A percentile compares a stretch with the other conserved stretches of the same genome.
phyloP scores from a whole-genome alignment of 345 rosid genomes.

The Garcia nutans region DNA sequence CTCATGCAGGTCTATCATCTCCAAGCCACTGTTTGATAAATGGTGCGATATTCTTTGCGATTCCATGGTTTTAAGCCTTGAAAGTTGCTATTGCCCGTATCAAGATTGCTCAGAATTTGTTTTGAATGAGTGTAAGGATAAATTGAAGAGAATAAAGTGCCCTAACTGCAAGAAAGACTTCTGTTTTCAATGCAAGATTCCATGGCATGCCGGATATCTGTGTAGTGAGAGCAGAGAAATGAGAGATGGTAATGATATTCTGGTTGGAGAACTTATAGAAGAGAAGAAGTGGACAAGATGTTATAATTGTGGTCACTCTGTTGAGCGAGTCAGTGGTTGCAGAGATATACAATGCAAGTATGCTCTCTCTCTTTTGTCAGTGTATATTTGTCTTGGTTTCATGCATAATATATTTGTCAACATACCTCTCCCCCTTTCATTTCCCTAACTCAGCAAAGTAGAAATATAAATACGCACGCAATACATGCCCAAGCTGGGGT shows the following conservation, averaged over 20 bases:
- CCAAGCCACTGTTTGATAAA: conserved; percentile 21
- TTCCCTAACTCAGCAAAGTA: neutral
- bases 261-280: conserved; percentile 26
- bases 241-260: conserved; percentile 30
- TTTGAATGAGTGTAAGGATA: conserved; percentile 32
- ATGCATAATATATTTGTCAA: neutral
- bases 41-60: conserved; percentile 38
- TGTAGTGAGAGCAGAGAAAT: conserved; percentile 23
- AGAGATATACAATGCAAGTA: conserved; percentile 29
- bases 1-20: conserved; percentile 24
- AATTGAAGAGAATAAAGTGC: conserved; percentile 26
- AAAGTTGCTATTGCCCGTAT: conserved; percentile 35
- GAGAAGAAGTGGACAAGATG: conserved; percentile 31
- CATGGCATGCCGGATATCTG: conserved; percentile 33
- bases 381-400: neutral
- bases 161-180: conserved; percentile 31
- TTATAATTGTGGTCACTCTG: conserved; percentile 28
- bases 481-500: too few relatives aligned
- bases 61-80: conserved; percentile 4
- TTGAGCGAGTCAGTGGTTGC: conserved; percentile 31
- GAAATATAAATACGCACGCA: neutral
- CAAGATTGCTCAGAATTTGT: conserved; percentile 29
- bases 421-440: neutral
- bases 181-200: conserved; percentile 31
- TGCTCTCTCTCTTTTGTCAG: neutral